Percentiles rank a stretch among this genome's conserved stretches.
These are phyloP conservation scores for Ilyonectria robusta DNA, from an alignment of 2,329 filamentous ascomycete genomes.

Conservation along the genomic window DNA sequence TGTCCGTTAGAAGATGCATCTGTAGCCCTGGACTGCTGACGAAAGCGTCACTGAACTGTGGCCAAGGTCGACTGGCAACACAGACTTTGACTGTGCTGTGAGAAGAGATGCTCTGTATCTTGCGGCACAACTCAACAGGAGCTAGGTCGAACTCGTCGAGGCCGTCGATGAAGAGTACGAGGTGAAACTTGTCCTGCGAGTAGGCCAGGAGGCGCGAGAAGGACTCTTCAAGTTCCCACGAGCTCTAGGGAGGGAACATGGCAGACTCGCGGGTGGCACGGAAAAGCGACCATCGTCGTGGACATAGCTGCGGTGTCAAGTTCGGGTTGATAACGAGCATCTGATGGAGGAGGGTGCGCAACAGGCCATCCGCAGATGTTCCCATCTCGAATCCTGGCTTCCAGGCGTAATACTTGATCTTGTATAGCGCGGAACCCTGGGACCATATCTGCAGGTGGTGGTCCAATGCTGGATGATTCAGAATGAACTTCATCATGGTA, in stretches of 20 bases:
- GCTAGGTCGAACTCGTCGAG: slow-evolving; percentile 19
- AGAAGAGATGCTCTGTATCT: neutral
- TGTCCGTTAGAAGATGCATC: slow-evolving; percentile 16
- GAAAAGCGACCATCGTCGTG: neutral
- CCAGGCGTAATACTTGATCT: slow-evolving; percentile 21
- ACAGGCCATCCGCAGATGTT: neutral
- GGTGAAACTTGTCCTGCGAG: neutral
- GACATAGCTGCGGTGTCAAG: neutral
- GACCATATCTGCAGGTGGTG: neutral
- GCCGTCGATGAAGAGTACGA: slow-evolving; percentile 23
- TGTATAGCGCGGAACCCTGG: neutral
- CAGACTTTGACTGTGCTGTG: slow-evolving; percentile 10
- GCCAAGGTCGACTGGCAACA: slow-evolving; percentile 24
- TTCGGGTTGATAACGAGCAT: neutral
- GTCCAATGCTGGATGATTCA: neutral
- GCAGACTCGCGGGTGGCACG: neutral
- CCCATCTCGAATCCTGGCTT: slow-evolving; percentile 7
- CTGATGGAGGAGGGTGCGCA: slow-evolving; percentile 17
- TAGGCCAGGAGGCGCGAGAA: neutral
- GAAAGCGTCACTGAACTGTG: slow-evolving; percentile 24
- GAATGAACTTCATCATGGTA: slow-evolving; percentile 19
- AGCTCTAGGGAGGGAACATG: slow-evolving; percentile 12
- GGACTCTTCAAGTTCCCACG: slow-evolving; percentile 4
- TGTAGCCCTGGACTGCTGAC: slow-evolving; percentile 3
- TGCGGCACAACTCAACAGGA: slow-evolving; percentile 1